phyloP scores from a whole-genome alignment of 164 flowering plant species.

The Nymphaea colorata region DNA sequence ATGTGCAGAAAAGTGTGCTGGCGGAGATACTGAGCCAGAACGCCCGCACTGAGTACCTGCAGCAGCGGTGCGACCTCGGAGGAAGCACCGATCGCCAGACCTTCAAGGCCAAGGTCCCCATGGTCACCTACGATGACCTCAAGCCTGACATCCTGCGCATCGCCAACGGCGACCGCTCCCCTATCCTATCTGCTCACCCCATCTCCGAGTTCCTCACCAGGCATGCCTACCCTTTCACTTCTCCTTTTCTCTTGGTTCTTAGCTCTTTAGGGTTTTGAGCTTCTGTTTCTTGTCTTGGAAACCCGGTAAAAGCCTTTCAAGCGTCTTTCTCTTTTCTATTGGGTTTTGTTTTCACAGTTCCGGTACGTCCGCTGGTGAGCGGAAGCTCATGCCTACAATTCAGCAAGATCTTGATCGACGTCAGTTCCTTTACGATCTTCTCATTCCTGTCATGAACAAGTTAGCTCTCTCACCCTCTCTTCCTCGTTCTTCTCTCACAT shows the following conservation, averaged over 20 bases:
- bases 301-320: too few relatives aligned
- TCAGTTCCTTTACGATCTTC: constrained; percentile 27
- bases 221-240: constrained; percentile 5
- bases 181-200: constrained; percentile 26
- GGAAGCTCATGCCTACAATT: constrained; percentile 33
- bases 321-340: neutral
- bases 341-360: constrained; percentile 16
- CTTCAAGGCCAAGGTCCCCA: constrained; percentile 25
- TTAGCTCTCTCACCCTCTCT: constrained; percentile 7
- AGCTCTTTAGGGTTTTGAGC: too few relatives aligned
- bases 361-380: constrained; percentile 35
- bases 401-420: constrained; percentile 26
- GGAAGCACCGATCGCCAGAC: constrained; percentile 23
- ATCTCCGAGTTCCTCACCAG: constrained; percentile 38
- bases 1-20: constrained; percentile 21
- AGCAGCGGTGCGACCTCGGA: constrained; percentile 12
- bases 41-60: constrained; percentile 27
- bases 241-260: neutral
- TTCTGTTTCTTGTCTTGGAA: too few relatives aligned
- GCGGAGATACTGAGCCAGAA: constrained; percentile 24
- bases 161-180: constrained; percentile 35
- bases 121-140: constrained; percentile 30
- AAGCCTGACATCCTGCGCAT: constrained; percentile 30
- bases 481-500: constrained; percentile 3
- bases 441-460: constrained; percentile 37